Evolutionary conservation across 345 rosid species (phyloP), one percentile per base, ranked within the genome.

Genomic region (Psidium friedrichsthalianum): DNA sequence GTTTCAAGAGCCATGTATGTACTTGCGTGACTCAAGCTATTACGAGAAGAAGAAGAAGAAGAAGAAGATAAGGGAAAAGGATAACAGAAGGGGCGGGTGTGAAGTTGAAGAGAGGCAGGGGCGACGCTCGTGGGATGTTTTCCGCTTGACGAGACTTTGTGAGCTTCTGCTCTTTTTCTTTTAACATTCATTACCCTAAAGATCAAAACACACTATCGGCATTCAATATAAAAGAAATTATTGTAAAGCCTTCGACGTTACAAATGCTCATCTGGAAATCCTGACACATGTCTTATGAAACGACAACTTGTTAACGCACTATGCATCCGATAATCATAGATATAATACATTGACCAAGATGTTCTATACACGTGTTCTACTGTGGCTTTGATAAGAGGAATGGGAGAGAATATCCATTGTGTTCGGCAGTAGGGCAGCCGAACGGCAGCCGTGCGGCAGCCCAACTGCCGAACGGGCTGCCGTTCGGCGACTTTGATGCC

Each of bases 1-100:
- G 98, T 93, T 87, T 97, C 98, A 74, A 97, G 97, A 89, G 99
- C 98, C 99, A 96, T 96, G 76, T 21, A 58, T 16, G 69, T 27
- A 20, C 32, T 25, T 36, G 78, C 47, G 78, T 10, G 21, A 69
- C 47, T 27, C 56, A n/a, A 53, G 49, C 11, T 56, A n/a, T 24
- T 36, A 8, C 12, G 36, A 83, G 53, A 52, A 47, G 83, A 85
- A 87, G 89, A 85, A 87, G 82, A 51, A 89, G 85, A 12, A 83
- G 53, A 52, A 47, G 83, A 85, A 87, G 85, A 89, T 89, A 88
- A 69, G 78, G 90, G 90, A 87, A 25, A 55, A 57, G 49, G 51
- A 56, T 56, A 82, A 40, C 18, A 32, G 51, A n/a, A 80, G 64
- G 83, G n/a, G n/a, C n/a, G 57, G 24, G 18, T 64, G 18, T 32